Percentiles rank a stretch among this genome's conserved stretches.
Evolutionary conservation across 2,329 filamentous ascomycete genomes (phyloP).

Genomic region (Colletotrichum horii): DNA sequence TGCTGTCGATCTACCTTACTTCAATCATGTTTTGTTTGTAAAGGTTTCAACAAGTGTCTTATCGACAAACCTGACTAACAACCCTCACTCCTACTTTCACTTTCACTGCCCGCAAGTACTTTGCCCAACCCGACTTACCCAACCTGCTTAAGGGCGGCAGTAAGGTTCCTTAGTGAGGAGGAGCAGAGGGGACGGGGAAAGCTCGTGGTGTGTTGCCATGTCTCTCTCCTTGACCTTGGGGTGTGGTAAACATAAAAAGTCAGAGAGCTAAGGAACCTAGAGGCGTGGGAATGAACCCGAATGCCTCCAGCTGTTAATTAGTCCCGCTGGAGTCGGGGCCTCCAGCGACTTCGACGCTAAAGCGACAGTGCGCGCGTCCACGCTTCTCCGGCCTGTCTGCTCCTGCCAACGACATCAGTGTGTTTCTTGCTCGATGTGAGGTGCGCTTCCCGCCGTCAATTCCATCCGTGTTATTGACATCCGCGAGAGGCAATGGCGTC

Average conservation of each 20-base stretch:
- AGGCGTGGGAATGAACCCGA: slow-evolving; percentile 16
- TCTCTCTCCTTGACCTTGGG: neutral
- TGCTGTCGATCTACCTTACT: slow-evolving; percentile 1
- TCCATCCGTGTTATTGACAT: neutral
- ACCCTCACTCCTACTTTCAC: neutral
- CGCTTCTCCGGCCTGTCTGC: neutral
- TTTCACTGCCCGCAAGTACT: neutral
- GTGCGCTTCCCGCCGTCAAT: neutral
- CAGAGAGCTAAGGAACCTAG: slow-evolving; percentile 7
- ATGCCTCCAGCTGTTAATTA: neutral
- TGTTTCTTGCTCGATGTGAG: neutral
- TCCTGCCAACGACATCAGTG: neutral
- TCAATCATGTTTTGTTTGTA: slow-evolving; percentile 12
- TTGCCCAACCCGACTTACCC: neutral
- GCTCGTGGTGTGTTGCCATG: slow-evolving; percentile 8
- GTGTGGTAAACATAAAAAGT: slow-evolving; percentile 1
- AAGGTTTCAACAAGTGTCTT: slow-evolving; percentile 13
- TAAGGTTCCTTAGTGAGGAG: neutral
- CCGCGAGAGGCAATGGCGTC: neutral
- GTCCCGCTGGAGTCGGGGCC: neutral
- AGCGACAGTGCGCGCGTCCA: neutral
- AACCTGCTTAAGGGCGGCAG: neutral
- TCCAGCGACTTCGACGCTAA: neutral
- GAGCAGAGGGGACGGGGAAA: neutral
- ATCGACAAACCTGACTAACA: neutral